Base-by-base conservation (phyloP, 768 basidiomycete species). In the Termitomyces sp. region DNA sequence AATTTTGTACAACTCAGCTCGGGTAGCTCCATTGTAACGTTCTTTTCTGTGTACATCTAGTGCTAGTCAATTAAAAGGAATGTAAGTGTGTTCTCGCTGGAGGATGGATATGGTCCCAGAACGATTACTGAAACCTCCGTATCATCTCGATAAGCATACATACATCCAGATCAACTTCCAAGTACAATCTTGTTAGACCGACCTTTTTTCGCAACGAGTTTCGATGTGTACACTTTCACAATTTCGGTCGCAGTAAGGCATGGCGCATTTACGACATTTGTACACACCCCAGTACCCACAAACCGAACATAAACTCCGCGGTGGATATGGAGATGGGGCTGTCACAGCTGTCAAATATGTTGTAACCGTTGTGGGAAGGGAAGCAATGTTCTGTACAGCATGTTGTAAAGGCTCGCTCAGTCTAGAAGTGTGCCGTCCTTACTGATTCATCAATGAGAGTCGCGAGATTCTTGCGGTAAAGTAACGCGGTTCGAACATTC, bases 271-370 rank as follows among this genome's bases (percentile, higher is more conserved):
- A 59, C 80, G 81, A 73, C 92, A 94, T 56, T 81, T 86, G 67
- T 94, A 94, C 4, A 76, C 75, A 6, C 89, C 91, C 81, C 83
- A 88, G 69, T 90, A 93, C 3, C 92, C 90, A 63, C 92, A 94
- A 26, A 93, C 88, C n/a, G 90, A 84, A 66, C 92, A 94, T 14
- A 94, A 66, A 62, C 83, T 72, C 43, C 90, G 84, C 8, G 86
- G 80, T 6, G 92, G 90, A 57, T 86, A 81, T 1, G 68, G 69
- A 0, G 89, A 73, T 1, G 83, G 77, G 2, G 85, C 81, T 1
- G 85, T 80, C 32, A 71, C 75, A 14, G 87, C 88, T 20, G 85
- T 90, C 58, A 93, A 69, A 74, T 94, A 94, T 18, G 83, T 85
- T 6, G 90, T 82, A 14, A 79, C 73, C 40, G 73, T 70, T 4